Base-by-base conservation (phyloP, 2,329 filamentous ascomycete species). In the Trichoderma harzianum region DNA sequence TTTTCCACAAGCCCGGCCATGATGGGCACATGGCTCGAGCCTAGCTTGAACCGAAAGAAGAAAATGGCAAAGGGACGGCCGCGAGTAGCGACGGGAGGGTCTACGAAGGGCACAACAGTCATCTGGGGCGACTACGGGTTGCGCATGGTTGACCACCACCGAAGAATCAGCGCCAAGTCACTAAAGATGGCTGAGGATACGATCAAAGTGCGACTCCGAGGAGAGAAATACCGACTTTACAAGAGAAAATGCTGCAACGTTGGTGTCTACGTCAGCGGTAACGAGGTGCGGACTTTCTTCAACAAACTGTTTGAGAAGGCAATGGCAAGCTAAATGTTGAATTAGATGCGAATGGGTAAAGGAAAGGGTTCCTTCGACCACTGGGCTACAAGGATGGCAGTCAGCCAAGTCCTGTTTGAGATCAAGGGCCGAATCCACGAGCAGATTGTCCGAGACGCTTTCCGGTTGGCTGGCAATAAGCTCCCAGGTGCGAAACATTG, bases 341-440 rank as follows among this genome's bases (percentile, higher is more conserved):
- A 61, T 7, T 75, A 91, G 90, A 92, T 94, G 81, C 92, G 96
- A 88, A 99, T 99, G 97, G 96, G 96, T 81, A 99, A 98, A 84
- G 96, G 96, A 83, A 99, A 99, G 82, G 96, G 96, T 77, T 93
- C 91, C 74, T 98, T 99, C 80, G 96, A 99, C 81, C 93, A 97
- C 80, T 99, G 96, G 96, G 94, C 95, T 5, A 90, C 92, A 26
- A 90, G 95, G 82, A 91, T 98, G 76, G 90, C 94, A 10, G 93
- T 98, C 66, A 97, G 93, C 83, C 93, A 96, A 81, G 90, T 99
- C 63, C 86, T 98, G 24, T 97, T 99, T 76, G 96, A 99, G 83
- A 84, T 99, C 76, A 94, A 94, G 82, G 96, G 96, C 60, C 89
- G 94, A 77, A 80, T 98, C 74, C 96, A 99, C 88, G 96, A 99